A percentile compares a stretch with the other conserved stretches of the same genome.
These are phyloP conservation scores for Dalbergia cochinchinensis DNA, from an alignment of 306 rosid genomes.

Conservation along the genomic window DNA sequence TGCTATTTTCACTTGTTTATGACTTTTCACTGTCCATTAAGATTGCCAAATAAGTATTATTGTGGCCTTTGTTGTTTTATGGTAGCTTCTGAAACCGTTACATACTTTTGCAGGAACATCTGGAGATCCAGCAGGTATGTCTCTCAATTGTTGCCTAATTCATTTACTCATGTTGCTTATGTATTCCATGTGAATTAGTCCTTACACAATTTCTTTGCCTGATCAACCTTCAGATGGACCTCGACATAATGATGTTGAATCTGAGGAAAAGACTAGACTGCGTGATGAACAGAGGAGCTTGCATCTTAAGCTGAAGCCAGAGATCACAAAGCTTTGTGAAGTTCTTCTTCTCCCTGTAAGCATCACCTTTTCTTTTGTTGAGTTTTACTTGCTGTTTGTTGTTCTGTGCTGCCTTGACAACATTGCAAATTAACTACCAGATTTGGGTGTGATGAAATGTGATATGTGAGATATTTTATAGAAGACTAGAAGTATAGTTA, in stretches of 20 bases:
- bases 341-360: constrained; percentile 57
- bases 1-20: constrained; percentile 36
- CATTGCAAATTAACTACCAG: constrained; percentile 21
- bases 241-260: constrained; percentile 42
- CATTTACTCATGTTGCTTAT: constrained; percentile 45
- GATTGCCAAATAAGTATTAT: constrained; percentile 24
- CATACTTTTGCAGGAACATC: constrained; percentile 56
- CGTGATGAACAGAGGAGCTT: constrained; percentile 51
- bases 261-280: constrained; percentile 26
- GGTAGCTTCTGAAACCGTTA: constrained; percentile 45
- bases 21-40: constrained; percentile 40
- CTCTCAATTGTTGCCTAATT: constrained; percentile 43
- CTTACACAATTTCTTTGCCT: constrained; percentile 36
- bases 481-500: constrained; percentile 3
- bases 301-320: constrained; percentile 55
- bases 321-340: constrained; percentile 50
- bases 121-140: constrained; percentile 43
- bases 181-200: constrained; percentile 23
- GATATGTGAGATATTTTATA: not conserved
- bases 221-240: constrained; percentile 49
- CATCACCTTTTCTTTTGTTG: constrained; percentile 13
- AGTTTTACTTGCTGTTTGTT: constrained; percentile 38
- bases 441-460: constrained; percentile 23
- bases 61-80: constrained; percentile 28
- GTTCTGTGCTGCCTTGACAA: constrained; percentile 27